Percentiles rank a stretch among this genome's conserved stretches.
Evolutionary conservation across 371 early-diverging fungal species (phyloP).

Genomic region (Dipsacomyces acuminosporus): DNA sequence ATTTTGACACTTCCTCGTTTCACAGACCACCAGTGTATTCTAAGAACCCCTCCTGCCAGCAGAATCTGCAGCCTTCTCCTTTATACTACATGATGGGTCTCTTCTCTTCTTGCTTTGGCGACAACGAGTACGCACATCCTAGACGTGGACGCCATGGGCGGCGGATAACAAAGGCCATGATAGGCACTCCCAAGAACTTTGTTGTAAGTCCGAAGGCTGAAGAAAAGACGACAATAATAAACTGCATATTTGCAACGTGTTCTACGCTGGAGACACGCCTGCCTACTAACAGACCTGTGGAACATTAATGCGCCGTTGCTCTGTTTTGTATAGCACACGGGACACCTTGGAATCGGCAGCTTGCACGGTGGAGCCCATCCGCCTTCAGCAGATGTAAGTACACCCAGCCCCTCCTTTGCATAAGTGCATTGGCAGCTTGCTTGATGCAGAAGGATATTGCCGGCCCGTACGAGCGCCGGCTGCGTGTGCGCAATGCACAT

Average conservation of each 20-base stretch:
- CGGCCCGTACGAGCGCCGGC: no score
- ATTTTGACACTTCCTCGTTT: no score
- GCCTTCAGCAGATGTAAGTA: constrained; percentile 39
- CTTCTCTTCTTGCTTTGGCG: constrained; percentile 45
- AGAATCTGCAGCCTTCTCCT: no score
- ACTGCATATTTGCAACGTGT: no score
- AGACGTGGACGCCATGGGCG: constrained; percentile 15
- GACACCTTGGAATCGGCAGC: constrained; percentile 40
- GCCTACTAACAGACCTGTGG: not conserved
- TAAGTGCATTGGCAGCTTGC: no score
- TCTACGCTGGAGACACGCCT: no score
- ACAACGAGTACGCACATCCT: constrained; percentile 12
- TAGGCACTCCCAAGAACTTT: constrained; percentile 41
- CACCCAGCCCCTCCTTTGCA: no score
- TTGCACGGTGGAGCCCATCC: constrained; percentile 20
- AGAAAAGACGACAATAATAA: no score
- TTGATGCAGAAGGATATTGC: no score
- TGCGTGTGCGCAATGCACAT: no score
- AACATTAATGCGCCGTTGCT: not conserved
- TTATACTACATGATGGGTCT: constrained; percentile 40
- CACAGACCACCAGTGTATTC: no score
- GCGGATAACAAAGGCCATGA: constrained; percentile 43
- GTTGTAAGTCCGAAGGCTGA: constrained; percentile 43
- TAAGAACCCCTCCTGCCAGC: no score
- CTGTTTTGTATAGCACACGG: constrained; percentile 36